phyloP scores from a whole-genome alignment of 805 yeast genomes.

The Zygosaccharomyces bisporus region DNA sequence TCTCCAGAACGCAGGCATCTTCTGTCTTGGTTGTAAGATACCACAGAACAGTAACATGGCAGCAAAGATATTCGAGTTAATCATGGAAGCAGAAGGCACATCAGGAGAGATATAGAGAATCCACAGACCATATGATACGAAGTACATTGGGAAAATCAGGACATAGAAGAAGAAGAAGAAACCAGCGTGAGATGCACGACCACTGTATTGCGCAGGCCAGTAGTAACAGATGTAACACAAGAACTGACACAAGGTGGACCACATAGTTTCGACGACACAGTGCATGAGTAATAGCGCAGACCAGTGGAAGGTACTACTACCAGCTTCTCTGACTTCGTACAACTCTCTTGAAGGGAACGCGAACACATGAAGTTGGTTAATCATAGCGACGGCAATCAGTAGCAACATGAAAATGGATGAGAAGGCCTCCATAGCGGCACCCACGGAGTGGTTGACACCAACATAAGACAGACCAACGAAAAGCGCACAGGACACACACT shows the following conservation, averaged over 20 bases:
- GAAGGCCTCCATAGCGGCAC: slow-evolving; percentile 65
- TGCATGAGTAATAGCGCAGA: slow-evolving; percentile 48
- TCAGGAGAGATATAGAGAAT: slow-evolving; percentile 44
- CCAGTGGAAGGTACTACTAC: slow-evolving; percentile 70
- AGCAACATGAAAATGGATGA: slow-evolving; percentile 55
- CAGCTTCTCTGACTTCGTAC: slow-evolving; percentile 70
- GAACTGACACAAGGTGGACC: slow-evolving; percentile 45
- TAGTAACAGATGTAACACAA: slow-evolving; percentile 44
- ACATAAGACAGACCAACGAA: slow-evolving; percentile 69
- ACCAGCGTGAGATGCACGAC: slow-evolving; percentile 48
- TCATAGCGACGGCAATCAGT: slow-evolving; percentile 48
- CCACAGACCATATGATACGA: slow-evolving; percentile 52
- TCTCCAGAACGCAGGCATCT: slow-evolving; percentile 49
- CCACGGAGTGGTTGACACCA: slow-evolving; percentile 53
- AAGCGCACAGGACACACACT: slow-evolving; percentile 51
- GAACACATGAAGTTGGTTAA: slow-evolving; percentile 61
- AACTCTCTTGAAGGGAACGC: slow-evolving; percentile 57
- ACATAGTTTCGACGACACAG: slow-evolving; percentile 45
- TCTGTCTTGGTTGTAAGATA: slow-evolving; percentile 44
- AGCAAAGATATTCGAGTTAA: slow-evolving; percentile 45
- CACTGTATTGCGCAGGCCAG: slow-evolving; percentile 45
- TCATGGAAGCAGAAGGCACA: slow-evolving; percentile 42
- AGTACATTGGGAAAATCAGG: slow-evolving; percentile 49
- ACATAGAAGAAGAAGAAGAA: slow-evolving; percentile 48
- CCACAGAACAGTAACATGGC: slow-evolving; percentile 55